Evolutionary conservation across 2,329 filamentous ascomycete species (phyloP).

Genomic region (Trichoderma oligosporum): DNA sequence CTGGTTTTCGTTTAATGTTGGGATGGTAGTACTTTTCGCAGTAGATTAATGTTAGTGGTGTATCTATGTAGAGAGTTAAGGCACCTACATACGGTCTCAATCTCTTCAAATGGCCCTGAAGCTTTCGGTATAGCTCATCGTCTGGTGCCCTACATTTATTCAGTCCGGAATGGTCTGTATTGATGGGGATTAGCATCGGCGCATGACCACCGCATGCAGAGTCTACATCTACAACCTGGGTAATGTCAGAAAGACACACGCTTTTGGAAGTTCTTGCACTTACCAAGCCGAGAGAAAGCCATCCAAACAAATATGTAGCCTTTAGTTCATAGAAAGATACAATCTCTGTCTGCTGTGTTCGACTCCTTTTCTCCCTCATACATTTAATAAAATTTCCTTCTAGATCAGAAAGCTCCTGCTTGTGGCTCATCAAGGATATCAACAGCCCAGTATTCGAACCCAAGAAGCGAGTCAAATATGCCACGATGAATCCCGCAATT

Average conservation of each 20-base stretch:
- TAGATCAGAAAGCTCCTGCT: slow-evolving; percentile 13
- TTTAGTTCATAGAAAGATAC: slow-evolving; percentile 23
- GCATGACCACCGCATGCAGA: no score
- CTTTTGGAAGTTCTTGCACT: background rate
- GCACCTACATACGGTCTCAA: slow-evolving; percentile 3
- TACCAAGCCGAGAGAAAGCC: slow-evolving; percentile 20
- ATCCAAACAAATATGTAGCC: slow-evolving; percentile 19
- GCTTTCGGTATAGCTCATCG: slow-evolving; percentile 14
- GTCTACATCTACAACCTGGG: no score
- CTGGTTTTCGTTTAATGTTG: no score
- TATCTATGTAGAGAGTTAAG: no score
- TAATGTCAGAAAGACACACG: background rate
- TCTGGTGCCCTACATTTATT: slow-evolving; percentile 21
- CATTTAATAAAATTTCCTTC: slow-evolving; percentile 13
- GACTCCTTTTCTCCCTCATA: background rate
- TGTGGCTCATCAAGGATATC: no score
- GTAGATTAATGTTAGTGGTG: background rate
- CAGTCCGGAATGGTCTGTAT: slow-evolving; percentile 24
- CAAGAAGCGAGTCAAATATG: slow-evolving; percentile 17
- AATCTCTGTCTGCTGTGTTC: slow-evolving; percentile 6
- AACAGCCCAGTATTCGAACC: slow-evolving; percentile 21
- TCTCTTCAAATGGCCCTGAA: background rate
- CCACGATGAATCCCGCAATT: background rate
- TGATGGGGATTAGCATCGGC: background rate
- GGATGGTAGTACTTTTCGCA: background rate